Percentiles rank a stretch among this genome's conserved stretches.
Conservation (phyloP, 2,329 filamentous ascomycete species). For the Parafenestella ontariensis region DNA sequence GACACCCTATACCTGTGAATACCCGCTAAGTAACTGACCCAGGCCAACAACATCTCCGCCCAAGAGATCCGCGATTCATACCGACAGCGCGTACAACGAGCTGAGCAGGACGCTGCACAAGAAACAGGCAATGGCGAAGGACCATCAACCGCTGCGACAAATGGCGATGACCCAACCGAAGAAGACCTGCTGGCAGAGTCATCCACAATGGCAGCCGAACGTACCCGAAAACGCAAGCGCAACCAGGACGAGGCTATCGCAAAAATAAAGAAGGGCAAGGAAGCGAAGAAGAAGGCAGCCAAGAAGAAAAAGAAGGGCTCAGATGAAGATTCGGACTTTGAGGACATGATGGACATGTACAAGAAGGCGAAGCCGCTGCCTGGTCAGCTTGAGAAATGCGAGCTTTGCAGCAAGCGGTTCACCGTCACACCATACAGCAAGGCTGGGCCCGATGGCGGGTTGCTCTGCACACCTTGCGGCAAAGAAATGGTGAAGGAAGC, state of each 20-base stretch:
- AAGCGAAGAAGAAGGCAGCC: conserved; percentile 53
- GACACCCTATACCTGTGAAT: background rate
- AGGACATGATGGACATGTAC: conserved; percentile 61
- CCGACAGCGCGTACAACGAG: conserved; percentile 60
- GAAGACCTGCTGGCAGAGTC: conserved; percentile 44
- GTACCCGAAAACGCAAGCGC: conserved; percentile 63
- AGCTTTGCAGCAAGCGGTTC: conserved; percentile 83
- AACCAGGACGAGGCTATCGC: conserved; percentile 59
- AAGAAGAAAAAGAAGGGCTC: conserved; percentile 51
- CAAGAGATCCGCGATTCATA: conserved; percentile 68
- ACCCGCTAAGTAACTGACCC: background rate
- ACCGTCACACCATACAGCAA: conserved; percentile 91
- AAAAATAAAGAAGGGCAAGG: conserved; percentile 58
- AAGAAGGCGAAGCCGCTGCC: conserved; percentile 69
- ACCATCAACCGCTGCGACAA: conserved; percentile 43
- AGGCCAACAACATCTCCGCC: conserved; percentile 77
- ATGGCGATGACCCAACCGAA: conserved; percentile 42
- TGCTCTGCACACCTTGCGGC: conserved; percentile 85
- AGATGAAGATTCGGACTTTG: conserved; percentile 55
- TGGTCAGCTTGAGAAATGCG: conserved; percentile 89
- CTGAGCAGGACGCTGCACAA: conserved; percentile 49
- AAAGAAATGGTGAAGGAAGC: conserved; percentile 74
- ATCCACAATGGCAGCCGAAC: conserved; percentile 53
- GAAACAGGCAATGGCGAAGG: conserved; percentile 48
- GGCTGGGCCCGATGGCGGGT: conserved; percentile 78